Evolutionary conservation across 305 asterid genomes (phyloP).

Genomic region (Lippia alba): DNA sequence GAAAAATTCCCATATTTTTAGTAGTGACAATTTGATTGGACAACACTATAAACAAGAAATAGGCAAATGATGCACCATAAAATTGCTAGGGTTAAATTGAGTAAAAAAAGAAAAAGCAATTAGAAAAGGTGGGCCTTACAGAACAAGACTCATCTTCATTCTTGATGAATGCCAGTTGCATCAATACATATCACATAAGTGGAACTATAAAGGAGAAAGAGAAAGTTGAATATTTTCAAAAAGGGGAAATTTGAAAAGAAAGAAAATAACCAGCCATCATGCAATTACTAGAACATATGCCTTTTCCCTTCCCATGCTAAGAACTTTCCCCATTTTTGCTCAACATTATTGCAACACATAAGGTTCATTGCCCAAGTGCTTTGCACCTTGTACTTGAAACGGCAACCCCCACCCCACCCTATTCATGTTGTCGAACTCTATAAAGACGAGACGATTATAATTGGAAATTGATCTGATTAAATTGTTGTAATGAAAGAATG

Average conservation of each 20-base stretch:
- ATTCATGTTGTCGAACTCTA: constrained; percentile 15
- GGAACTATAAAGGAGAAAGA: constrained; percentile 18
- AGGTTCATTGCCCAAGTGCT: constrained; percentile 8
- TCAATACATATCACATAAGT: constrained; percentile 30
- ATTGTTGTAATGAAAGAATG: too few relatives aligned
- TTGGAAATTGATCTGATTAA: too few relatives aligned
- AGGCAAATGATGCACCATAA: constrained; percentile 28
- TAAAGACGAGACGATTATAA: not conserved
- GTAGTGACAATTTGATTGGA: constrained; percentile 31
- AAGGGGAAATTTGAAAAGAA: constrained; percentile 1
- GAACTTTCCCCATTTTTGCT: not conserved
- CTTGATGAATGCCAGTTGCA: constrained; percentile 24
- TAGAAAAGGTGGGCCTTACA: constrained; percentile 8
- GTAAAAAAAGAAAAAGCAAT: not conserved
- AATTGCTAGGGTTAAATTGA: not conserved
- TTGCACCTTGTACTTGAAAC: constrained; percentile 16
- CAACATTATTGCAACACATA: constrained; percentile 19
- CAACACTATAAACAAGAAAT: constrained; percentile 19
- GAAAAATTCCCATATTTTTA: constrained; percentile 5
- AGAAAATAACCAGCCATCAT: constrained; percentile 25
- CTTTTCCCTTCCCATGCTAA: constrained; percentile 39
- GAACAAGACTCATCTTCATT: not conserved
- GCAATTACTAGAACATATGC: constrained; percentile 19
- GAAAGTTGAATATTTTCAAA: constrained; percentile 18
- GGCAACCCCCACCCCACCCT: not conserved